Evolutionary conservation across 495 filamentous ascomycete species (phyloP).

Genomic region (Tuber borchii): DNA sequence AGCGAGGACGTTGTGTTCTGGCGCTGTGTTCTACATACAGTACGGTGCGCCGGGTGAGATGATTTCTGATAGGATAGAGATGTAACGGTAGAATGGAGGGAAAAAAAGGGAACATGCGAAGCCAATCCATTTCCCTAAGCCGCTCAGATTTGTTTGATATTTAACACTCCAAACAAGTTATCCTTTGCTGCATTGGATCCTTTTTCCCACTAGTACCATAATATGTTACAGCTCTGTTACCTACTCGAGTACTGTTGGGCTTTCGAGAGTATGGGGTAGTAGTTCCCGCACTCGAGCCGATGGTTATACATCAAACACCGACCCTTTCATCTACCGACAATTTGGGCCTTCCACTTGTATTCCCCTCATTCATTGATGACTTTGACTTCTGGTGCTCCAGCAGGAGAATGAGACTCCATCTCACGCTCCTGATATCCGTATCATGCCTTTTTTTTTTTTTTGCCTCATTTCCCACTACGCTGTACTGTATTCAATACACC

Average conservation of each 20-base stretch:
- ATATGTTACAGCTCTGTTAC: not conserved
- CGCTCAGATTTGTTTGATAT: not conserved
- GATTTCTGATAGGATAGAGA: not conserved
- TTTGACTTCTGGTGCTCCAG: not conserved
- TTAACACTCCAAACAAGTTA: not conserved
- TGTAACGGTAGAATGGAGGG: not conserved
- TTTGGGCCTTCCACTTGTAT: not conserved
- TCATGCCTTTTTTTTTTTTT: not conserved
- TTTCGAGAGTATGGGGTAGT: not conserved
- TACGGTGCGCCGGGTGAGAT: not conserved
- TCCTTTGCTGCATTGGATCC: not conserved
- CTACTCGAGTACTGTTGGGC: not conserved
- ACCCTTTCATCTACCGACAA: slow-evolving; percentile 6
- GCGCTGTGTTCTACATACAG: not conserved
- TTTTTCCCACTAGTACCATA: not conserved
- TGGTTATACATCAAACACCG: not conserved
- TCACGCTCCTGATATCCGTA: not conserved
- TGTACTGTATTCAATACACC: not conserved
- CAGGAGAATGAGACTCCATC: not conserved
- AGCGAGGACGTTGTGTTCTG: not conserved
- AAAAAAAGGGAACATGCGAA: not conserved
- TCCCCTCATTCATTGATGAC: not conserved
- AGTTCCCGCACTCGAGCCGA: not conserved
- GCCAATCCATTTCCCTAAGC: not conserved
- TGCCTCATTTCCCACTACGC: not conserved